Conservation (phyloP, 2,329 filamentous ascomycete genomes). For the Zymoseptoria tritici region DNA sequence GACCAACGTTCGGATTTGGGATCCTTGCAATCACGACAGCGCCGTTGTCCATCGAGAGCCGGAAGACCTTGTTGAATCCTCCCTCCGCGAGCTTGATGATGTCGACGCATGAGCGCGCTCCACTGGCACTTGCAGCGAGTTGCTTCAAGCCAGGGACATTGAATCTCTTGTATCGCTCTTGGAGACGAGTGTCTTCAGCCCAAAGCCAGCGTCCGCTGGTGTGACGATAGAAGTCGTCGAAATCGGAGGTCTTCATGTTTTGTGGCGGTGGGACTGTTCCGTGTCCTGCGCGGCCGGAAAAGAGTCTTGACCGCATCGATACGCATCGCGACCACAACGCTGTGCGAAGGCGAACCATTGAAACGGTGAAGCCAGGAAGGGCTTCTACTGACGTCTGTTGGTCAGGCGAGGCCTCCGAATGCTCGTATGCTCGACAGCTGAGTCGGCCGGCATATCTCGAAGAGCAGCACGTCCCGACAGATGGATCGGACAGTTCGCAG, state of each 20-base stretch:
- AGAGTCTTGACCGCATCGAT: not conserved
- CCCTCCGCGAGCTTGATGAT: conserved; percentile 24
- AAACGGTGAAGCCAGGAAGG: not conserved
- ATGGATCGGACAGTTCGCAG: too few relatives aligned
- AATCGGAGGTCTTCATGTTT: not conserved
- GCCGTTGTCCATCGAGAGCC: conserved; percentile 23
- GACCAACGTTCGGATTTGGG: conserved; percentile 25
- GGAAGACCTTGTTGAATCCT: conserved; percentile 25
- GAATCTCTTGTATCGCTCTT: conserved; percentile 8
- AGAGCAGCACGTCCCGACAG: too few relatives aligned
- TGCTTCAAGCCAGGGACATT: conserved; percentile 4
- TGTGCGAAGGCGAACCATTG: not conserved
- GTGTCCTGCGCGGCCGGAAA: not conserved
- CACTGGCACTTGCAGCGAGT: conserved; percentile 3
- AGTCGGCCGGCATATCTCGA: too few relatives aligned
- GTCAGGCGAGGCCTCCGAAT: too few relatives aligned
- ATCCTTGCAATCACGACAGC: conserved; percentile 12
- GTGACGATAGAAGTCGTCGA: conserved; percentile 6
- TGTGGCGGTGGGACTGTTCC: not conserved
- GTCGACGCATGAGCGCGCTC: conserved; percentile 2
- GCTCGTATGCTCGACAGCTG: too few relatives aligned
- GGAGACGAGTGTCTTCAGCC: conserved; percentile 2
- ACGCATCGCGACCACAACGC: not conserved
- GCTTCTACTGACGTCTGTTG: too few relatives aligned
- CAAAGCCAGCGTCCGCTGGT: conserved; percentile 10